Evolutionary conservation across 129 eudicot genomes (phyloP).

Genomic region (Cynara cardunculus): DNA sequence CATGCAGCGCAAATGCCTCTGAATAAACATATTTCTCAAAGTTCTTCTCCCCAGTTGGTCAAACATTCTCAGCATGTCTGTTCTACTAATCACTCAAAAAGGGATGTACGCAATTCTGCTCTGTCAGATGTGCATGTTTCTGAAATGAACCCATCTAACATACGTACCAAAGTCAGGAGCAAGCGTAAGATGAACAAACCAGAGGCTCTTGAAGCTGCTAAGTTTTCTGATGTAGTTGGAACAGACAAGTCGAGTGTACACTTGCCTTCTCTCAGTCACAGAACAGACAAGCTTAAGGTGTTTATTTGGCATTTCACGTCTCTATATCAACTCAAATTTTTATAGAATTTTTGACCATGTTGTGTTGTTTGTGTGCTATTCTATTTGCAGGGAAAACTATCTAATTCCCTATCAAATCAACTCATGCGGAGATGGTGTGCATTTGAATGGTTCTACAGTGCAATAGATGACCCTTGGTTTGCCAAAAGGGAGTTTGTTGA

Average conservation of each 20-base stretch:
- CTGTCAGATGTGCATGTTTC: constrained; percentile 47
- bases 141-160: constrained; percentile 27
- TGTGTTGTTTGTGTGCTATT: constrained; percentile 14
- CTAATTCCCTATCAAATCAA: constrained; percentile 55
- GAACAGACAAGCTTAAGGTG: constrained; percentile 45
- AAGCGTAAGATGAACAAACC: constrained; percentile 66
- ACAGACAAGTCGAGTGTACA: constrained; percentile 33
- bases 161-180: constrained; percentile 59
- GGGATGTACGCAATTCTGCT: constrained; percentile 55
- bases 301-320: neutral
- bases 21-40: constrained; percentile 44
- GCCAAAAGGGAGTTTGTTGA: constrained; percentile 95
- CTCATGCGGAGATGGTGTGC: constrained; percentile 79
- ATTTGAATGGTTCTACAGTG: constrained; percentile 93
- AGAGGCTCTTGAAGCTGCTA: constrained; percentile 34
- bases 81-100: constrained; percentile 46
- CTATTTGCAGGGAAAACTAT: constrained; percentile 50
- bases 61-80: constrained; percentile 46
- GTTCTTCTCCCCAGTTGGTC: constrained; percentile 47
- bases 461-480: constrained; percentile 95
- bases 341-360: neutral
- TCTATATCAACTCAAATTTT: neutral
- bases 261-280: constrained; percentile 36
- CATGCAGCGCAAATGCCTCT: constrained; percentile 32
- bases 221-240: constrained; percentile 33